These are phyloP conservation scores for Chrysanthemum makinoi DNA, from an alignment of 129 eudicot genomes.

Conservation along the genomic window DNA sequence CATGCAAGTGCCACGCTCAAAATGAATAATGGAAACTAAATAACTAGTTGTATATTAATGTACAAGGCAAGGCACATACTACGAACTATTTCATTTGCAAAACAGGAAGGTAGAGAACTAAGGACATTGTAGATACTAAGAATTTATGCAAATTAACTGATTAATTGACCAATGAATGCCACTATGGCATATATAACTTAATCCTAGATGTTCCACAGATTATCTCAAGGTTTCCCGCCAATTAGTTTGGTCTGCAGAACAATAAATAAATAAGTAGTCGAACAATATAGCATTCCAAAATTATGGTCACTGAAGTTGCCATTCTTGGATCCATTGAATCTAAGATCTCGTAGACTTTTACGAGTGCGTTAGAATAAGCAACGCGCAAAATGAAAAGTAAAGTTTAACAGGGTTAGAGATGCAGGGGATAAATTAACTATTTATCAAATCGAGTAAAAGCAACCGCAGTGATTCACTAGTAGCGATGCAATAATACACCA, in stretches of 20 bases:
- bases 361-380: conserved; percentile 79
- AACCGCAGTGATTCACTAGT: neutral
- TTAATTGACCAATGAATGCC: neutral
- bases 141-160: neutral
- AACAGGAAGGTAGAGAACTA: neutral
- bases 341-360: conserved; percentile 77
- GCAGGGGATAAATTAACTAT: neutral
- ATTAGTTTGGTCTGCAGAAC: neutral
- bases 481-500: neutral
- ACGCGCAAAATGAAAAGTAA: conserved; percentile 20
- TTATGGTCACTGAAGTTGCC: conserved; percentile 85
- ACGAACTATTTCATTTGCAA: neutral
- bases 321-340: conserved; percentile 72
- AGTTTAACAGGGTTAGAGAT: neutral
- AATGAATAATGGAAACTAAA: too few relatives aligned
- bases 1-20: too few relatives aligned
- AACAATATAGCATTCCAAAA: conserved; percentile 12
- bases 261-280: neutral
- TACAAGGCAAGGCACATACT: too few relatives aligned
- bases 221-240: too few relatives aligned
- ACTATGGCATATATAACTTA: neutral
- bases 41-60: too few relatives aligned
- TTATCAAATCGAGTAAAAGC: neutral
- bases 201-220: neutral
- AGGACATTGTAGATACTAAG: neutral